phyloP scores from a whole-genome alignment of 345 rosid genomes.

The Syzygium grande region DNA sequence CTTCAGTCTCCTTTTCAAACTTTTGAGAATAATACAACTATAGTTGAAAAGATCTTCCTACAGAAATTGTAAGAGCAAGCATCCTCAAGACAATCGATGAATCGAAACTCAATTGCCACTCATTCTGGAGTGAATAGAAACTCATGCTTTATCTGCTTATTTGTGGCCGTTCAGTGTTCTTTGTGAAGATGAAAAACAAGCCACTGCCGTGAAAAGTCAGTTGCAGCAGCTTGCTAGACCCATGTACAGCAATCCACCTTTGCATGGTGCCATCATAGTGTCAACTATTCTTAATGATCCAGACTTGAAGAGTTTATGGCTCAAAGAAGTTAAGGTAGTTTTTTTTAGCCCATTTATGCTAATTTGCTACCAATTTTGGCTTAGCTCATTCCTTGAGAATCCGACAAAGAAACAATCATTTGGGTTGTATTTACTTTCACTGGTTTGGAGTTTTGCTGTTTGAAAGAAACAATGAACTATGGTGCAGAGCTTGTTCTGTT shows the following conservation, averaged over 20 bases:
- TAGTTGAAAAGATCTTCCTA: background rate
- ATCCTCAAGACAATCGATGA: background rate
- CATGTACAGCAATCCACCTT: constrained; percentile 97
- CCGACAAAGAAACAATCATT: background rate
- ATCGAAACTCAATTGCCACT: background rate
- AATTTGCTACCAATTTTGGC: background rate
- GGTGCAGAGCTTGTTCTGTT: background rate
- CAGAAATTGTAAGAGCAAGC: background rate
- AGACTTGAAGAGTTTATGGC: constrained; percentile 77
- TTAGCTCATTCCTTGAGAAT: background rate
- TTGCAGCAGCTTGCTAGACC: constrained; percentile 97
- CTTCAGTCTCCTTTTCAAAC: background rate
- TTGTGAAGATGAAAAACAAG: constrained; percentile 80
- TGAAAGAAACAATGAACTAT: background rate
- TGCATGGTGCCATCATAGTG: constrained; percentile 81
- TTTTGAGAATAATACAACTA: background rate
- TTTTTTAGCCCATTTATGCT: background rate
- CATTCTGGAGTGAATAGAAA: background rate
- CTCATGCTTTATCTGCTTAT: background rate
- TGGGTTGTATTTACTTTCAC: background rate
- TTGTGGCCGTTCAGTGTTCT: constrained; percentile 41
- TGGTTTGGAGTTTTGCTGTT: background rate
- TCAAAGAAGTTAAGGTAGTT: constrained; percentile 84
- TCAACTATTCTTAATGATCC: constrained; percentile 74
- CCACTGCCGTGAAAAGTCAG: constrained; percentile 81